Percentiles rank a stretch among this genome's conserved stretches.
phyloP scores from a whole-genome alignment of 768 basidiomycete species.

The Leccinum sublutescens region DNA sequence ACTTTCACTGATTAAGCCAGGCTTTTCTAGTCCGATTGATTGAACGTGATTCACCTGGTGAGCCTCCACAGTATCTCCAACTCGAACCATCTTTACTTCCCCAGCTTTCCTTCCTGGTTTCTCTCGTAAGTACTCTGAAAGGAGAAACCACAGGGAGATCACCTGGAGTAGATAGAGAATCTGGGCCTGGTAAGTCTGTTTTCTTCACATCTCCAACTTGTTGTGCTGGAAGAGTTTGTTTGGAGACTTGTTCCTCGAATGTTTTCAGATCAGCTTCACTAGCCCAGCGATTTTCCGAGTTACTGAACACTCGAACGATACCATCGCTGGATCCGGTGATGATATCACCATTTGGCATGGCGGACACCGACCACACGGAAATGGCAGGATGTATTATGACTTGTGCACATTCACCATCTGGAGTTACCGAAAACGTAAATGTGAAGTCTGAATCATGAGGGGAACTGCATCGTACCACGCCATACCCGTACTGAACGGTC shows the following conservation, averaged over 20 bases:
- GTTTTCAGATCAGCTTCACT: constrained; percentile 58
- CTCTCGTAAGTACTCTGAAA: constrained; percentile 6
- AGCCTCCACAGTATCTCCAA: constrained; percentile 79
- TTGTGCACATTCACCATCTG: constrained; percentile 87
- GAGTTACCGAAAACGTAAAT: constrained; percentile 3
- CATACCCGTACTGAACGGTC: constrained; percentile 92
- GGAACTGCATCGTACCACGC: constrained; percentile 56
- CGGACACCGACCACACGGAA: constrained; percentile 93
- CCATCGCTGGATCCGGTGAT: constrained; percentile 91
- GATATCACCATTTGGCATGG: constrained; percentile 88
- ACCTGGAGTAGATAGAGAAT: constrained; percentile 76
- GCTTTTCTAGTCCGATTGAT: not conserved
- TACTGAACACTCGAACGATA: constrained; percentile 82
- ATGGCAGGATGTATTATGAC: constrained; percentile 91
- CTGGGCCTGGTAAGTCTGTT: constrained; percentile 82
- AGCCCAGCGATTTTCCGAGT: constrained; percentile 71
- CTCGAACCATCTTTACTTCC: constrained; percentile 89
- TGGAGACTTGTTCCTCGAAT: constrained; percentile 74
- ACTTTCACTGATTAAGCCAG: constrained; percentile 47
- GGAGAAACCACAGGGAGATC: not conserved
- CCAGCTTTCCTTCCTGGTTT: constrained; percentile 83
- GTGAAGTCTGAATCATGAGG: not conserved
- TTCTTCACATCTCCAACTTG: constrained; percentile 94
- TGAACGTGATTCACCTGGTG: constrained; percentile 63
- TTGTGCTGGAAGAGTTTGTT: constrained; percentile 77